Percentiles rank a stretch among this genome's conserved stretches.
phyloP scores from a whole-genome alignment of 1,284 basidiomycete species.

The Cutaneotrichosporon sp. region DNA sequence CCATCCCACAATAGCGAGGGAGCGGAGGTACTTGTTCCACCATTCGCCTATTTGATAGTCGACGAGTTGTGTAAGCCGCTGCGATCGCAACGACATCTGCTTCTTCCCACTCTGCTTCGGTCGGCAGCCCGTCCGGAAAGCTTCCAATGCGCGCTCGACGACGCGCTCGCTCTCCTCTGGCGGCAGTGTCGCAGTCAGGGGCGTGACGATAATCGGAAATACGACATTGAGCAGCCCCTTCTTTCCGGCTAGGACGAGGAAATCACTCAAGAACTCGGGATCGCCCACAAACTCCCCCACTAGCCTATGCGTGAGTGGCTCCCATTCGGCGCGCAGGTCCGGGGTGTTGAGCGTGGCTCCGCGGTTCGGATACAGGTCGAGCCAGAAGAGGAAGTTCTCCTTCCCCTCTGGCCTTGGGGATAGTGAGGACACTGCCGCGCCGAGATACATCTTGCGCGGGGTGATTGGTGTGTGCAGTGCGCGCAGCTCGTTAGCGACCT shows the following conservation, averaged over 20 bases:
- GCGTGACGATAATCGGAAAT: constrained; percentile 21
- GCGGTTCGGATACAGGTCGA: constrained; percentile 37
- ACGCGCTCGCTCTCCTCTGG: constrained; percentile 18
- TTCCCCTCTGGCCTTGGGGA: constrained; percentile 10
- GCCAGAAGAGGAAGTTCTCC: constrained; percentile 31
- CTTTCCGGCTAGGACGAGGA: constrained; percentile 22
- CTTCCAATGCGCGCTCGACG: constrained; percentile 11
- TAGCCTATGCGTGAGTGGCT: constrained; percentile 23
- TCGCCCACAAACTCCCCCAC: constrained; percentile 19
- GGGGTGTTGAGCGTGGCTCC: constrained; percentile 27
- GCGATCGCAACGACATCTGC: constrained; percentile 19
- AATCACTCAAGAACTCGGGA: constrained; percentile 20
- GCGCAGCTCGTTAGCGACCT: constrained; percentile 30
- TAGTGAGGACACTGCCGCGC: constrained; percentile 19
- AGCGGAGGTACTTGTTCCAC: constrained; percentile 31
- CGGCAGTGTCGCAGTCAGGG: constrained; percentile 20
- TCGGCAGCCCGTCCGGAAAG: constrained; percentile 24
- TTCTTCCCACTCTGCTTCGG: too few relatives aligned
- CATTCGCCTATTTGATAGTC: constrained; percentile 17
- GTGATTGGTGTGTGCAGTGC: constrained; percentile 25
- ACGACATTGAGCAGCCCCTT: constrained; percentile 35
- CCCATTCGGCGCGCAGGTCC: constrained; percentile 24
- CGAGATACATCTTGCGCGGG: constrained; percentile 29
- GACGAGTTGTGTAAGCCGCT: constrained; percentile 7
- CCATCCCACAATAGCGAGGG: constrained; percentile 27